These are phyloP conservation scores for Myriosclerotinia duriaeana DNA, from an alignment of 2,329 filamentous ascomycete species.

Conservation along the genomic window DNA sequence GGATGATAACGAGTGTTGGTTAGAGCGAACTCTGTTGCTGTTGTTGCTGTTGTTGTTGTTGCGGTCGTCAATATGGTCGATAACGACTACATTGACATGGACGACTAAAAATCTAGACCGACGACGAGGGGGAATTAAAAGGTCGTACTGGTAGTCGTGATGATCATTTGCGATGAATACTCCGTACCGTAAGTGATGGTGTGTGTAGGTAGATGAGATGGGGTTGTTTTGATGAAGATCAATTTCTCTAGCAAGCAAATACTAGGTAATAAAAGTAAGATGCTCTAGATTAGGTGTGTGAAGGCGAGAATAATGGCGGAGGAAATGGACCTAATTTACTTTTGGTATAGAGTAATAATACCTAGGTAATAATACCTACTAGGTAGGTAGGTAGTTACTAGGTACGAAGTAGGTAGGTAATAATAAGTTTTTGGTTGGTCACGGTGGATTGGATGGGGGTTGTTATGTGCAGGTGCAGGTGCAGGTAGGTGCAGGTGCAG, in stretches of 20 bases:
- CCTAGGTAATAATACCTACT: too few species aligned
- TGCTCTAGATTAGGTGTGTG: too few species aligned
- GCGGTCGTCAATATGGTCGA: constrained; percentile 1
- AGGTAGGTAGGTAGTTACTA: too few species aligned
- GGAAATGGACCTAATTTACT: constrained; percentile 11
- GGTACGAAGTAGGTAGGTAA: too few species aligned
- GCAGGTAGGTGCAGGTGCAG: too few species aligned
- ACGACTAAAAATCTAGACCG: constrained; percentile 16
- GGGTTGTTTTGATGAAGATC: constrained; percentile 14
- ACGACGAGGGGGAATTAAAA: constrained; percentile 4
- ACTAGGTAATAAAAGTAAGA: background rate
- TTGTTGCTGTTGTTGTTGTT: background rate
- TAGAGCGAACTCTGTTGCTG: constrained; percentile 35
- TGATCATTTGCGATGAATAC: constrained; percentile 12
- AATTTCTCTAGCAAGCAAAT: constrained; percentile 3
- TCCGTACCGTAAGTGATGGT: background rate
- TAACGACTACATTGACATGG: constrained; percentile 18
- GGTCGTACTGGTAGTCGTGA: constrained; percentile 12
- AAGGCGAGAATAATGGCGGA: too few species aligned
- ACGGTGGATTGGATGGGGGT: too few species aligned
- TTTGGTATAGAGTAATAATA: background rate
- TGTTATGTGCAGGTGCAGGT: too few species aligned
- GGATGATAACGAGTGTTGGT: constrained; percentile 33
- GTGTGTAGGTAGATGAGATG: constrained; percentile 4
- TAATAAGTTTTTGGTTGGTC: too few species aligned